phyloP scores from a whole-genome alignment of 768 basidiomycete genomes.

The Dentipellis sp. region DNA sequence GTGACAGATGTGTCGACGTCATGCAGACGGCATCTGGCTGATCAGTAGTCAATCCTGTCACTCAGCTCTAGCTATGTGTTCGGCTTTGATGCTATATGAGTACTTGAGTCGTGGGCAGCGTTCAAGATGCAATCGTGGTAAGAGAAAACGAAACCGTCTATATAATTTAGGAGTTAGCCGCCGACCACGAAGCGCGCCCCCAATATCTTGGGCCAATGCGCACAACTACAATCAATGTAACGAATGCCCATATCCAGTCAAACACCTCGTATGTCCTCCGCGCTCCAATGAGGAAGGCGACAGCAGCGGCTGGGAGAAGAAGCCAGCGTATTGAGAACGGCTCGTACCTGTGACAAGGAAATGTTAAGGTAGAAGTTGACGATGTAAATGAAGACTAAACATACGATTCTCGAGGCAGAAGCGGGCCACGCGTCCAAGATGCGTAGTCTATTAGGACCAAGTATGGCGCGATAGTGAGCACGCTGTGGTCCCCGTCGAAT shows the following conservation, averaged over 20 bases:
- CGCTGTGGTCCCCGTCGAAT: slow-evolving; percentile 75
- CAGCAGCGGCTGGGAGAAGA: slow-evolving; percentile 36
- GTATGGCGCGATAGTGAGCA: slow-evolving; percentile 55
- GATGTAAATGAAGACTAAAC: not conserved
- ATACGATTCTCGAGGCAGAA: slow-evolving; percentile 21
- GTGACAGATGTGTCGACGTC: too few relatives aligned
- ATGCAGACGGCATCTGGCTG: too few relatives aligned
- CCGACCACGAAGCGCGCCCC: too few relatives aligned
- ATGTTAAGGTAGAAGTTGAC: not conserved
- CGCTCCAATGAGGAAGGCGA: slow-evolving; percentile 63
- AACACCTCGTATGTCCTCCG: slow-evolving; percentile 57
- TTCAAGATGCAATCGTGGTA: too few relatives aligned
- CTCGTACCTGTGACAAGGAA: slow-evolving; percentile 6
- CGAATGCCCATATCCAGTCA: slow-evolving; percentile 37
- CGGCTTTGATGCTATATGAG: too few relatives aligned
- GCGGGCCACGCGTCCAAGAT: slow-evolving; percentile 34
- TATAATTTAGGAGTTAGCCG: too few relatives aligned
- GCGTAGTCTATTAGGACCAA: slow-evolving; percentile 54
- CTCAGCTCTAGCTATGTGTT: too few relatives aligned
- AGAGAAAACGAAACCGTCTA: too few relatives aligned
- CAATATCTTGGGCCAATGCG: too few relatives aligned
- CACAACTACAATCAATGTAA: too few relatives aligned
- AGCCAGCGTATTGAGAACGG: slow-evolving; percentile 41
- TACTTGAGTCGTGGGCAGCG: too few relatives aligned
- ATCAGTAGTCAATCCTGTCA: too few relatives aligned